phyloP scores from a whole-genome alignment of 2,329 filamentous ascomycete genomes.

The Sclerotinia borealis region DNA sequence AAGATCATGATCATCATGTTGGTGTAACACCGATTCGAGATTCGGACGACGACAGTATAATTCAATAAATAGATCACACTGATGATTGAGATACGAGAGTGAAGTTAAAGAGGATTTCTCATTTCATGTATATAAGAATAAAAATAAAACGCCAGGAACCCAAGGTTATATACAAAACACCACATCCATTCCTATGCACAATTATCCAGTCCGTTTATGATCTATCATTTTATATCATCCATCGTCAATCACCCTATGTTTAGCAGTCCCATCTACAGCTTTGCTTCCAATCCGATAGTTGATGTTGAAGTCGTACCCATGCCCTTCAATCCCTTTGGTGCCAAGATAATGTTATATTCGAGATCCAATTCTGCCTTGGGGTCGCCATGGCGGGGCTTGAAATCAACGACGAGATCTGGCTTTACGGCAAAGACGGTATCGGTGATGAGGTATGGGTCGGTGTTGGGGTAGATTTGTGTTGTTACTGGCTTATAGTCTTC shows the following conservation, averaged over 20 bases:
- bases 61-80: neutral
- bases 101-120: slow-evolving; percentile 10
- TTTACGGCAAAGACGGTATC: slow-evolving; percentile 52
- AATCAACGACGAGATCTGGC: slow-evolving; percentile 42
- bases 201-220: neutral
- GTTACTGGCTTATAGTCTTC: slow-evolving; percentile 62
- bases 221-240: neutral
- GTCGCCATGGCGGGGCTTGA: slow-evolving; percentile 34
- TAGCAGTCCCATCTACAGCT: neutral
- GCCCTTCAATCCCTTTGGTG: slow-evolving; percentile 12
- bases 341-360: slow-evolving; percentile 32
- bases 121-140: neutral
- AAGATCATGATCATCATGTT: too few species aligned
- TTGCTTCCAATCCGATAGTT: neutral
- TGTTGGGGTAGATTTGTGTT: slow-evolving; percentile 69
- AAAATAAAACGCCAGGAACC: neutral
- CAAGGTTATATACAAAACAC: neutral
- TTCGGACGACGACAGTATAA: neutral
- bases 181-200: neutral
- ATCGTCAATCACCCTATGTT: neutral
- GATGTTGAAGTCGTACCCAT: neutral
- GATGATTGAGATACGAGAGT: too few species aligned
- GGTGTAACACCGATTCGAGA: neutral
- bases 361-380: slow-evolving; percentile 32
- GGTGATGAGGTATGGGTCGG: slow-evolving; percentile 52